Evolutionary conservation across 2,329 filamentous ascomycete genomes (phyloP), one percentile per base, ranked within the genome.

Genomic region (Gnomoniopsis sp.): DNA sequence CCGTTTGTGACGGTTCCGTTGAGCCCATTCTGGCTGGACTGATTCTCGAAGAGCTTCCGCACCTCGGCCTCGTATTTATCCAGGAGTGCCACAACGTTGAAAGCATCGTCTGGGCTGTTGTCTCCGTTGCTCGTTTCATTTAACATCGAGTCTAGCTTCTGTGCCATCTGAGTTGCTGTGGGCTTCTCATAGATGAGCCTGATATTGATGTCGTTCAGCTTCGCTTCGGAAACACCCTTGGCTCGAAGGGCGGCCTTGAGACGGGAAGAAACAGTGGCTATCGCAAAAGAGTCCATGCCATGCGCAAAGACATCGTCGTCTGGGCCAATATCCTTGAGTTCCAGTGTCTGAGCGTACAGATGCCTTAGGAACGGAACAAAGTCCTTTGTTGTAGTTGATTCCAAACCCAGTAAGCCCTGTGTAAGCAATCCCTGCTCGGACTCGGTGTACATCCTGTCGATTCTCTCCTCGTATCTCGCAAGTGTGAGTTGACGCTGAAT

Each of bases 11-110:
- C 21, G 52, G 50, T 23, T 1, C 57, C 47, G 22, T 51, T 46
- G 22, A 49, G 1, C 3, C 56, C 56, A 46, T 58, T 44, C 41
- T 47, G 52, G 23, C 30, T 30, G 38, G 41, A 33, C 2, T 49
- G 21, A 17, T 48, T 21, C 46, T 56, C 48, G 53, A 59, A 70
- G 3, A 79, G 70, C 19, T 70, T 65, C 1, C 75, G 77, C 3
- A 79, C 74, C 53, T 55, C 38, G n/a, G 47, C 47, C 53, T 59
- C 57, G 41, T 59, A 59, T 34, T 52, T 59, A n/a, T 59, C 57
- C 48, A 59, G 38, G 38, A 59, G 34, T 10, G 38, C 41, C 57
- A 52, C 33, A 14, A 34, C 57, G 17, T 49, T 34, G 33, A 12
- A n/a, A 19, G 48, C 14, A 4, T 34, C 52, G 14, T 41, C 41